Base-by-base conservation (phyloP, 2,329 filamentous ascomycete species). In the Aureobasidium pullulans region DNA sequence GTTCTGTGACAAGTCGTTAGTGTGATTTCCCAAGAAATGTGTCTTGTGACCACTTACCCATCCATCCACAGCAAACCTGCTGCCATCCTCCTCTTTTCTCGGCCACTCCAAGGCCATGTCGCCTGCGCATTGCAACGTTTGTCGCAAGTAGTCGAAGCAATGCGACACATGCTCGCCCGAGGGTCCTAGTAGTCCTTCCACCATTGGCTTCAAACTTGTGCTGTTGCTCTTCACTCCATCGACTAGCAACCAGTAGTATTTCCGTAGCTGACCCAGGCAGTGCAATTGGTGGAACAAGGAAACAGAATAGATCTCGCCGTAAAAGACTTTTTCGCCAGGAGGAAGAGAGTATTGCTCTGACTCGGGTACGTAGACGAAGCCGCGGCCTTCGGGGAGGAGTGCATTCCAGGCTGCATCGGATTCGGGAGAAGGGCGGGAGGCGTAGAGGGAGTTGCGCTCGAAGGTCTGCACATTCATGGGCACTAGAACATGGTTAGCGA, bases 231-330 rank as follows among this genome's bases (percentile, higher is more conserved):
- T 62, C 28, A 67, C 47, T 13, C 57, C 57, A 7, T 66, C 67
- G 9, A 69, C 49, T 42, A 70, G 62, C 15, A 63, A 62, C 57
- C 64, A 69, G 23, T 64, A 60, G 52, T 68, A 67, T 1, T 62
- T 67, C 4, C 70, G 66, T 34, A 72, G 66, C 44, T 69, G 66
- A 15, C 60, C 52, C 1, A 73, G 65, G 53, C 71, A 73, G 60
- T 72, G 70, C 39, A 72, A 60, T 53, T 72, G 69, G 59, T 72
- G 70, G 64, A 69, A 73, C 48, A 72, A 53, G n/a, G 69, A 66
- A 44, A 68, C 66, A 46, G 68, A 67, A 64, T 71, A 73, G 58
- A 72, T 64, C 42, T 66, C 62, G 37, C 67, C 67, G 28, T 63
- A 56, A 7, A 60, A 44, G 7, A 64, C 63, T 8, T 63, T 57